Conservation (phyloP, 2,329 filamentous ascomycete genomes). For the Metarhizium humberi region DNA sequence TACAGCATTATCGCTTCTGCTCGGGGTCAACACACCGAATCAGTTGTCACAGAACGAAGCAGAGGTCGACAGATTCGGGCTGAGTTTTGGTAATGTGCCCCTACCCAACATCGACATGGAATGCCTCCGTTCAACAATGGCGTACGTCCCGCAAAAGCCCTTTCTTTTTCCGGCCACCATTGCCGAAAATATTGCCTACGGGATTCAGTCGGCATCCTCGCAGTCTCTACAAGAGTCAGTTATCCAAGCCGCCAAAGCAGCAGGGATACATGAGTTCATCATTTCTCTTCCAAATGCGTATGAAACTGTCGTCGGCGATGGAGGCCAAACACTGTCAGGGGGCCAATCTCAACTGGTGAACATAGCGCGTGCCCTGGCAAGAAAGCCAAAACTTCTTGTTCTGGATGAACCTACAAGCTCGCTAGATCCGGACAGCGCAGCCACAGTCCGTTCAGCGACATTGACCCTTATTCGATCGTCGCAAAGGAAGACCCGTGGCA, state of each 20-base stretch:
- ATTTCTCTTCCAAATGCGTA: constrained; percentile 50
- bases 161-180: constrained; percentile 72
- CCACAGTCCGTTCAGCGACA: constrained; percentile 55
- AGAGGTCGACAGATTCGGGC: constrained; percentile 14
- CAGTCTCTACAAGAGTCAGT: constrained; percentile 37
- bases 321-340: constrained; percentile 63
- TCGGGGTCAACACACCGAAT: constrained; percentile 55
- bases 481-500: constrained; percentile 19
- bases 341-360: constrained; percentile 76
- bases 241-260: constrained; percentile 41
- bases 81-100: constrained; percentile 51
- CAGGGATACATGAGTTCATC: constrained; percentile 71
- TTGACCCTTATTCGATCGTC: constrained; percentile 33
- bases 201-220: constrained; percentile 47
- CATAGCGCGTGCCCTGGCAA: constrained; percentile 69
- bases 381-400: constrained; percentile 62
- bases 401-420: constrained; percentile 83
- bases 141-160: constrained; percentile 61
- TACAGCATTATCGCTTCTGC: constrained; percentile 65
- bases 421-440: constrained; percentile 61
- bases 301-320: constrained; percentile 65
- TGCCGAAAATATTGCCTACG: constrained; percentile 75
- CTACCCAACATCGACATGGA: constrained; percentile 50
- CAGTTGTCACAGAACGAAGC: background rate
- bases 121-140: constrained; percentile 50